Conservation (phyloP, 805 yeast species). For the Pichia pseudocactophila region DNA sequence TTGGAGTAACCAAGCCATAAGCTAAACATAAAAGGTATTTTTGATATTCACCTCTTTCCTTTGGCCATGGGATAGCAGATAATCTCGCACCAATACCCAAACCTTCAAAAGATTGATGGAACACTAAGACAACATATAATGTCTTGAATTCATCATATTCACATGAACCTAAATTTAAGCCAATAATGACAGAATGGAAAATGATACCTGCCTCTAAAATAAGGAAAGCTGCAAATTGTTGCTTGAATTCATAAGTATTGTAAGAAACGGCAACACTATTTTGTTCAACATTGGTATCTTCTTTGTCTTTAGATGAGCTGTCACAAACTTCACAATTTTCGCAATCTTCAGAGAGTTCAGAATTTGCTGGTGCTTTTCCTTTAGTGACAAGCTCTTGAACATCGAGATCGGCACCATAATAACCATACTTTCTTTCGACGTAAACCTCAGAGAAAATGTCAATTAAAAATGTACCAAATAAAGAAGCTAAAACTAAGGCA, state of each 20-base stretch:
- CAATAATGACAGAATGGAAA: constrained; percentile 74
- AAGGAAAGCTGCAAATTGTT: constrained; percentile 14
- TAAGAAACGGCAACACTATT: constrained; percentile 8
- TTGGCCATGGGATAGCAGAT: constrained; percentile 40
- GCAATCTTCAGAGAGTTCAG: neutral
- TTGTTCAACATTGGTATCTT: constrained; percentile 10
- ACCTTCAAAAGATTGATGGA: constrained; percentile 78
- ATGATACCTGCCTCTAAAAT: constrained; percentile 61
- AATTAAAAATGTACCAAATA: constrained; percentile 36
- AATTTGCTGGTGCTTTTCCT: constrained; percentile 18
- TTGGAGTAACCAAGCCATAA: constrained; percentile 53
- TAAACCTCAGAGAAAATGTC: constrained; percentile 36
- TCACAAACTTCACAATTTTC: constrained; percentile 1
- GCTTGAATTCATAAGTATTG: constrained; percentile 7
- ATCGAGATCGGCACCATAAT: constrained; percentile 11
- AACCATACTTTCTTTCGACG: constrained; percentile 27
- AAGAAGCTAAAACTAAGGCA: constrained; percentile 38
- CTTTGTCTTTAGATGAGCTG: neutral
- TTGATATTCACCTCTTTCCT: constrained; percentile 15
- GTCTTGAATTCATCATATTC: constrained; percentile 58
- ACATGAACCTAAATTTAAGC: constrained; percentile 62
- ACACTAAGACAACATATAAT: constrained; percentile 52
- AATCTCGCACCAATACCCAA: constrained; percentile 72
- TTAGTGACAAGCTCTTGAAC: constrained; percentile 22
- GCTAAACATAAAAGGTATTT: constrained; percentile 43